Conservation (phyloP, 176 grass and related monocot genomes). For the Triticum turgidum region DNA sequence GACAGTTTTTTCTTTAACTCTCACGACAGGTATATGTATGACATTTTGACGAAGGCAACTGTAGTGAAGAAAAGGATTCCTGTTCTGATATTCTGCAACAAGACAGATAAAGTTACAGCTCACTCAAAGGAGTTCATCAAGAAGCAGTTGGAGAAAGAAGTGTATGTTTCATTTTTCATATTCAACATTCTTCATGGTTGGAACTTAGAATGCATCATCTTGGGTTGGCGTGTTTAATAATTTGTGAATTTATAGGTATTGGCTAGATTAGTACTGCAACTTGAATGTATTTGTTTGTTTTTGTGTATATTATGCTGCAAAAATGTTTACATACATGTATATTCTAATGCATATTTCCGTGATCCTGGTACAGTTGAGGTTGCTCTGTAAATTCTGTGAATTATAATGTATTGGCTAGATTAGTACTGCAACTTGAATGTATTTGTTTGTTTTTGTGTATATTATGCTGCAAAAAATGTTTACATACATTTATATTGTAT, state of each 20-base stretch:
- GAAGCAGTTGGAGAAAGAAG: constrained; percentile 97
- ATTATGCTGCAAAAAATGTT: not conserved
- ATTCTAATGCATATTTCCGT: too few species aligned
- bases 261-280: not conserved
- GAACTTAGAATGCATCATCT: not conserved
- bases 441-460: not conserved
- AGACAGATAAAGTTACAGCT: constrained; percentile 97
- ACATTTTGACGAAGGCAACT: constrained; percentile 83
- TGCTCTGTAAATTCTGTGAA: too few species aligned
- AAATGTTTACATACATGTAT: too few species aligned
- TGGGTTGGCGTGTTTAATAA: not conserved
- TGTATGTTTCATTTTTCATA: constrained; percentile 44
- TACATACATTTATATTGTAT: not conserved
- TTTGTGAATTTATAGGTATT: not conserved
- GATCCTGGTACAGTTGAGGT: too few species aligned
- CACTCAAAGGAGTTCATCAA: constrained; percentile 97
- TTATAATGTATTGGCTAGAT: too few species aligned
- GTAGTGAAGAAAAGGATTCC: constrained; percentile 74
- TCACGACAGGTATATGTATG: constrained; percentile 78
- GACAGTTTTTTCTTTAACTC: not conserved
- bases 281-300: not conserved
- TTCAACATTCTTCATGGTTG: not conserved
- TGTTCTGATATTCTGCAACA: constrained; percentile 91
- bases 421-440: too few species aligned
- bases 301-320: not conserved